phyloP scores from a whole-genome alignment of 179 eudicot genomes.

The Actinidia chinensis region DNA sequence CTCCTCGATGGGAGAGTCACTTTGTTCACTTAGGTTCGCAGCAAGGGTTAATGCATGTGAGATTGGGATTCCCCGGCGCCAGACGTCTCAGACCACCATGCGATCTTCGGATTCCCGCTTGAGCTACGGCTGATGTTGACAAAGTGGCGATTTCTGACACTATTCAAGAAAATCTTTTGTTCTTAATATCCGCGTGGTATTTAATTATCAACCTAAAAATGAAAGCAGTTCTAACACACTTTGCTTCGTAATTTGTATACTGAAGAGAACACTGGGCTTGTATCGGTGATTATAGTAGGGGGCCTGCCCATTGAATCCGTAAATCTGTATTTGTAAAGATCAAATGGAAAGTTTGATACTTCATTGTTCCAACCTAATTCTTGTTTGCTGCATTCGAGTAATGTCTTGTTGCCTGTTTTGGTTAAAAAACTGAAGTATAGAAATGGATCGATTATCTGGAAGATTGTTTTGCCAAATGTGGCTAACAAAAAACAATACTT shows the following conservation, averaged over 20 bases:
- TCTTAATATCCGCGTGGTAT: conserved; percentile 3
- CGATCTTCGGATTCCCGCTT: conserved; percentile 72
- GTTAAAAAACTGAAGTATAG: background rate
- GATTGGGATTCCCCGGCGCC: conserved; percentile 89
- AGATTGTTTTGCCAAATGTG: too few relatives aligned
- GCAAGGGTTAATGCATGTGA: conserved; percentile 94
- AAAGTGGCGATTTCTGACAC: background rate
- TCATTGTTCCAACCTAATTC: background rate
- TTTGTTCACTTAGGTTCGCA: conserved; percentile 90
- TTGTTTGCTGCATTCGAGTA: background rate
- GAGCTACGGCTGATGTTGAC: conserved; percentile 54
- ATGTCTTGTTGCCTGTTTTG: background rate
- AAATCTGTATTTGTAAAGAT: conserved; percentile 10
- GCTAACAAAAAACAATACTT: too few relatives aligned
- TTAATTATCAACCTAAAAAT: background rate
- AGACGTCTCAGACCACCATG: conserved; percentile 36
- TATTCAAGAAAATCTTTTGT: conserved; percentile 5
- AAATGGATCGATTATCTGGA: too few relatives aligned
- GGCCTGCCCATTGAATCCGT: conserved; percentile 6
- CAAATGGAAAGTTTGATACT: background rate
- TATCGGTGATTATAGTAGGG: conserved; percentile 12
- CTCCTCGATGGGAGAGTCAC: conserved; percentile 74
- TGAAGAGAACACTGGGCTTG: conserved; percentile 25
- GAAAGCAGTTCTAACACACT: conserved; percentile 21
- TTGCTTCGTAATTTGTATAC: conserved; percentile 30